Evolutionary conservation across 495 filamentous ascomycete species (phyloP).

Genomic region (Amniculicola lignicola): DNA sequence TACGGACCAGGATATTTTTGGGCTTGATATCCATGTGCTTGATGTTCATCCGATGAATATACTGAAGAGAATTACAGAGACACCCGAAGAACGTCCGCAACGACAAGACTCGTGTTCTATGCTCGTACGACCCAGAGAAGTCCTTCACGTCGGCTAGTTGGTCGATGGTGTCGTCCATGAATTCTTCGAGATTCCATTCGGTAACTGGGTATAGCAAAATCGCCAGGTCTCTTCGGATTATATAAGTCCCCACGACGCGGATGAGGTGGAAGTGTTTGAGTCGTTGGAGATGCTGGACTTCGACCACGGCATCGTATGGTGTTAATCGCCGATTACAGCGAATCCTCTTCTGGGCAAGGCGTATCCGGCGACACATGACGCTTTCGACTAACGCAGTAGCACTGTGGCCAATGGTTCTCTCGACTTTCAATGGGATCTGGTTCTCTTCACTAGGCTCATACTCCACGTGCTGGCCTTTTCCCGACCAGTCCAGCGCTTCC

Average conservation of each 20-base stretch:
- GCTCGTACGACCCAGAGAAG: no score
- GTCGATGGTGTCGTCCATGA: conserved; percentile 11
- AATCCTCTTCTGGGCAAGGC: conserved; percentile 30
- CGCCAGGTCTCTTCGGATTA: conserved; percentile 5
- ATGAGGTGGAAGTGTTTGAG: conserved; percentile 29
- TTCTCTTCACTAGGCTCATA: not conserved
- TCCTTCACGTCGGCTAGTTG: not conserved
- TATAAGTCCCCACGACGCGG: conserved; percentile 30
- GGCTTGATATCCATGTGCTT: conserved; percentile 23
- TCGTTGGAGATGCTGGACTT: conserved; percentile 29
- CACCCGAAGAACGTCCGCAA: conserved; percentile 9
- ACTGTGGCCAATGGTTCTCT: conserved; percentile 3
- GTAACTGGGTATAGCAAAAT: conserved; percentile 32
- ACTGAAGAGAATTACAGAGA: conserved; percentile 2
- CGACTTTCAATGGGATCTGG: conserved; percentile 1
- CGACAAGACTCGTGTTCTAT: not conserved
- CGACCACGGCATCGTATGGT: conserved; percentile 22
- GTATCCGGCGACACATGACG: conserved; percentile 22
- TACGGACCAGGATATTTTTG: conserved; percentile 18
- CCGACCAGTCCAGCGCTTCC: conserved; percentile 15
- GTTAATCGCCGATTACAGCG: conserved; percentile 7
- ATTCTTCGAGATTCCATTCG: conserved; percentile 23
- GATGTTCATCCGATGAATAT: conserved; percentile 1
- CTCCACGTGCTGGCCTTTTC: conserved; percentile 13
- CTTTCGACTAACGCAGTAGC: conserved; percentile 26